These are phyloP conservation scores for Mentha longifolia DNA, from an alignment of 257 asterid genomes.

Conservation along the genomic window DNA sequence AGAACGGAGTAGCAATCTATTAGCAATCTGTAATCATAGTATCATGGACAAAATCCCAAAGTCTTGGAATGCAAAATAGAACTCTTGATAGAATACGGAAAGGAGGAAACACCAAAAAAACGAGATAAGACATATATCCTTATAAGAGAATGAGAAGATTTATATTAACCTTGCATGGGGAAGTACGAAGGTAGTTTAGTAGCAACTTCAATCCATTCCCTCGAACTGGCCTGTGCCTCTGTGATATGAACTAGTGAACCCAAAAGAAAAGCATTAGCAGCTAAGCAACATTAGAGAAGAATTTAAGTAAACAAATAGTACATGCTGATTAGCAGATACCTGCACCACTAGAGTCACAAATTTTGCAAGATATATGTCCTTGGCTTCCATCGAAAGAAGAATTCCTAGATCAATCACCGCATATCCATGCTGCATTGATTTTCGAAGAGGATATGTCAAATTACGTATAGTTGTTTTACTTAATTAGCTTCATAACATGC, in stretches of 20 bases:
- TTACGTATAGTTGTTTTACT: not conserved
- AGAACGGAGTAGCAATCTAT: constrained; percentile 30
- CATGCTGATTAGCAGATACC: constrained; percentile 52
- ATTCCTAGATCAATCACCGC: constrained; percentile 62
- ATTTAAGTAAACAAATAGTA: constrained; percentile 28
- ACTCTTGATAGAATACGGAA: constrained; percentile 1
- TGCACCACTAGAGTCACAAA: constrained; percentile 69
- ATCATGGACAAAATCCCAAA: too few relatives aligned
- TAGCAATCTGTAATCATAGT: constrained; percentile 4
- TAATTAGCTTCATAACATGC: constrained; percentile 5
- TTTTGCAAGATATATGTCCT: constrained; percentile 63
- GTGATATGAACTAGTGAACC: constrained; percentile 72
- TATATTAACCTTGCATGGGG: constrained; percentile 78
- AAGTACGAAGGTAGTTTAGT: constrained; percentile 60
- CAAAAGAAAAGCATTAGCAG: constrained; percentile 28
- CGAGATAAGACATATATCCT: constrained; percentile 7
- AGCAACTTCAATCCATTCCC: constrained; percentile 79
- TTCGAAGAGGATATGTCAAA: constrained; percentile 19
- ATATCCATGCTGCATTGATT: constrained; percentile 75
- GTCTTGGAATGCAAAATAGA: constrained; percentile 6
- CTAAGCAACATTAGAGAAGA: constrained; percentile 14
- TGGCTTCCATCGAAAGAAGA: constrained; percentile 49
- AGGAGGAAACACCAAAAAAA: not conserved
- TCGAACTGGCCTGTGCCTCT: constrained; percentile 75
- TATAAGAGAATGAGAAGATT: not conserved